Conservation (phyloP, 257 asterid species). For the Plantago major region DNA sequence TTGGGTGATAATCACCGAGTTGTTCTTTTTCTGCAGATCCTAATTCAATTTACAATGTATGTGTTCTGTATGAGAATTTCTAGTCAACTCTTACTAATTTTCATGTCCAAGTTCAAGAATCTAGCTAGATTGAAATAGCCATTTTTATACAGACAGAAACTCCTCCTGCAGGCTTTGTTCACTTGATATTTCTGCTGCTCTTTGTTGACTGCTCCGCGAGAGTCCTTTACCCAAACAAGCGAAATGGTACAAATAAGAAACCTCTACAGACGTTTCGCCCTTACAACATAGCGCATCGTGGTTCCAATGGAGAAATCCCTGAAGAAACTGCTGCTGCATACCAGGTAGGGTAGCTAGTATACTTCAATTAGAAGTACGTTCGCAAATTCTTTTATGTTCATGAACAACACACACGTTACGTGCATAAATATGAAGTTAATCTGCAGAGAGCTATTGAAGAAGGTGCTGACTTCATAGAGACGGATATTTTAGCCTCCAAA, state of each 20-base stretch:
- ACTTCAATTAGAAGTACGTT: too few species aligned
- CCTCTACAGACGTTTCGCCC: constrained; percentile 87
- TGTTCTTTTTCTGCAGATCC: too few species aligned
- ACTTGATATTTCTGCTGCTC: constrained; percentile 55
- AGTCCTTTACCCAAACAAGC: constrained; percentile 74
- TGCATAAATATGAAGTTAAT: background rate
- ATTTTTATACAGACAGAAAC: too few species aligned
- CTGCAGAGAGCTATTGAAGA: constrained; percentile 94
- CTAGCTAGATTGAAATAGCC: too few species aligned
- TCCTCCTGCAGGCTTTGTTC: constrained; percentile 45
- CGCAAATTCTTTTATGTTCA: background rate
- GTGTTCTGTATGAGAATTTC: too few species aligned
- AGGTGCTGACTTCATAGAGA: constrained; percentile 94
- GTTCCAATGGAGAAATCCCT: constrained; percentile 91
- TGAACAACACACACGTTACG: background rate
- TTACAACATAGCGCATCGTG: constrained; percentile 90
- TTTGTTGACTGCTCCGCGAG: constrained; percentile 65
- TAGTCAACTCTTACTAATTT: too few species aligned
- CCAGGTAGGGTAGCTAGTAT: constrained; percentile 35
- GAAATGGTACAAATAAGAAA: constrained; percentile 60
- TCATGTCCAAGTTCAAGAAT: too few species aligned
- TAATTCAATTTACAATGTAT: too few species aligned
- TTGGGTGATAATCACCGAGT: too few species aligned
- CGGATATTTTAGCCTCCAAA: constrained; percentile 75
- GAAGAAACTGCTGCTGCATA: constrained; percentile 88